Evolutionary conservation across 345 rosid genomes (phyloP).

Genomic region (Lepidium africanum): DNA sequence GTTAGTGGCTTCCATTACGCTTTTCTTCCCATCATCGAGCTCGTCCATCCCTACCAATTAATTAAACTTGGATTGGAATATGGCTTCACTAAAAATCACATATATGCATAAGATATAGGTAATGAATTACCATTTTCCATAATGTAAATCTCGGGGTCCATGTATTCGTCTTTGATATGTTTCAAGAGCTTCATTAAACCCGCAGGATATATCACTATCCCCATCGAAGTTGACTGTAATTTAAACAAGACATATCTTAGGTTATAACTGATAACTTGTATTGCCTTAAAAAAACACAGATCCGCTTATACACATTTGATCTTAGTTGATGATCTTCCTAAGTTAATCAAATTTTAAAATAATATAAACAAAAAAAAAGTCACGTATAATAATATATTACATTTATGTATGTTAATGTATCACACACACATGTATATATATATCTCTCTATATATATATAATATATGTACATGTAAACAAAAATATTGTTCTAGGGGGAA

Average conservation of each 20-base stretch:
- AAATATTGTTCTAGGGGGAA: not conserved
- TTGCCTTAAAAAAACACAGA: no score
- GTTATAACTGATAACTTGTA: no score
- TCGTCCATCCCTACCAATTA: conserved; percentile 23
- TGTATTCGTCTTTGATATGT: conserved; percentile 26
- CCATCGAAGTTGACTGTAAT: conserved; percentile 22
- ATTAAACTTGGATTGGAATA: not conserved
- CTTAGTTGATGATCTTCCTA: no score
- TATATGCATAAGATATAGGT: not conserved
- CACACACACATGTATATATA: not conserved
- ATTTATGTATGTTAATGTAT: not conserved
- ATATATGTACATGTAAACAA: not conserved
- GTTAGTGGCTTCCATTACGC: not conserved
- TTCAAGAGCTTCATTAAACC: conserved; percentile 17
- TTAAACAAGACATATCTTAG: not conserved
- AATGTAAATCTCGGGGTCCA: conserved; percentile 31
- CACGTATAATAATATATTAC: no score
- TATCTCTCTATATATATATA: no score
- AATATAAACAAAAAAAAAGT: no score
- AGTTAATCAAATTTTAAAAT: no score
- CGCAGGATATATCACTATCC: conserved; percentile 19
- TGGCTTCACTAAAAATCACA: not conserved
- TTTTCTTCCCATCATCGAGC: conserved; percentile 20
- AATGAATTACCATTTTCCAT: conserved; percentile 29
- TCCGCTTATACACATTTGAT: no score